A percentile compares a stretch with the other conserved stretches of the same genome.
phyloP scores from a whole-genome alignment of 2,329 filamentous ascomycete genomes.

The Dothideomycetes sp. region DNA sequence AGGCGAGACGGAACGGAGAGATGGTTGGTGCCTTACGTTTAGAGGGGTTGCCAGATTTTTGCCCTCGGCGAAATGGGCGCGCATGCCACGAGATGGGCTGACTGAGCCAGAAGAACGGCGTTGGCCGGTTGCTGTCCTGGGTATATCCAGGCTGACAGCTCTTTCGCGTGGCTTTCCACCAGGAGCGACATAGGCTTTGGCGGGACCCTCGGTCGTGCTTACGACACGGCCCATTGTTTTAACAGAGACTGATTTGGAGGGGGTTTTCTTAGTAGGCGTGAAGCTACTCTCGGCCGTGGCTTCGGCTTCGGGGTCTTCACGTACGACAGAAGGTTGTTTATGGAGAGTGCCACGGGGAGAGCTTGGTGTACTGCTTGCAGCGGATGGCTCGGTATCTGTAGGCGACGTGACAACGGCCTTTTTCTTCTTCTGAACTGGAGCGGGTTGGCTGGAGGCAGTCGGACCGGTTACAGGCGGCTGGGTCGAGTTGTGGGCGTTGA shows the following conservation, averaged over 20 bases:
- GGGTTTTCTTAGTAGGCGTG: not conserved
- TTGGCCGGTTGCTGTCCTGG: conserved; percentile 18
- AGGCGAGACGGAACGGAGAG: conserved; percentile 62
- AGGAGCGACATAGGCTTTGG: conserved; percentile 19
- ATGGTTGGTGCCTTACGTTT: conserved; percentile 57
- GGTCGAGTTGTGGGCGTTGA: conserved; percentile 22
- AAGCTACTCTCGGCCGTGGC: conserved; percentile 16
- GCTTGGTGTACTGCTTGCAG: conserved; percentile 17
- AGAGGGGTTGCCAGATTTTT: conserved; percentile 45
- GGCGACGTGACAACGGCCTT: conserved; percentile 13
- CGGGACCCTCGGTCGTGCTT: conserved; percentile 19
- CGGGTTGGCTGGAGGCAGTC: not conserved
- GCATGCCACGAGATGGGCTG: conserved; percentile 51
- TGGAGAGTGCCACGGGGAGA: conserved; percentile 19
- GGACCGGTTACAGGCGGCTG: conserved; percentile 1
- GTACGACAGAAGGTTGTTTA: conserved; percentile 27
- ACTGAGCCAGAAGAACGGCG: conserved; percentile 28
- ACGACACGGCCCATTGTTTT: conserved; percentile 13
- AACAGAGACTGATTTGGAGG: not conserved
- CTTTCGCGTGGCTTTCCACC: conserved; percentile 17
- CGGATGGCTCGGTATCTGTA: conserved; percentile 17
- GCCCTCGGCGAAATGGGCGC: conserved; percentile 56
- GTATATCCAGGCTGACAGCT: conserved; percentile 27
- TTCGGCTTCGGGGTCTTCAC: conserved; percentile 25
- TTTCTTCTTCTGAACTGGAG: conserved; percentile 14